phyloP scores from a whole-genome alignment of 1,284 basidiomycete species.

The Puccinia horiana region DNA sequence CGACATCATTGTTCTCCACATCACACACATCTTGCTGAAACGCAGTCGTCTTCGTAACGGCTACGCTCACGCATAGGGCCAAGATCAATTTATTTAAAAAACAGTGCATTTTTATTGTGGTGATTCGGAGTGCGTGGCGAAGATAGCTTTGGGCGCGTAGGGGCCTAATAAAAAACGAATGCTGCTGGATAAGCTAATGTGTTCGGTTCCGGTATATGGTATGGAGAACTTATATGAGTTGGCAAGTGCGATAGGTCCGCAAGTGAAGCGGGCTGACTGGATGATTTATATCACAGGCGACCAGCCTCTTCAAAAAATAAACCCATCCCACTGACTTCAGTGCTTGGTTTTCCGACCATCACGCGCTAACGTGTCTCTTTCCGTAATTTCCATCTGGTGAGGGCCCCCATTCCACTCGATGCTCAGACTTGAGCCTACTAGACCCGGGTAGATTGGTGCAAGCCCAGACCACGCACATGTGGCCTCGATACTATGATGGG shows the following conservation, averaged over 20 bases:
- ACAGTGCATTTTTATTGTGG: background rate
- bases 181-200: background rate
- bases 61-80: background rate
- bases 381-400: background rate
- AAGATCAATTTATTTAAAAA: background rate
- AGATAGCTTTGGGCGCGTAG: background rate
- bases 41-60: background rate
- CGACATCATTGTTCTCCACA: slow-evolving; percentile 22
- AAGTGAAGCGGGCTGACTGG: background rate
- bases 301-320: background rate
- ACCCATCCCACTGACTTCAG: background rate
- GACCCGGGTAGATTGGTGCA: background rate
- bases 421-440: background rate
- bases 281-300: background rate
- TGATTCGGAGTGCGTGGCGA: background rate
- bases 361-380: background rate
- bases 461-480: background rate
- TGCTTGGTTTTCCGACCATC: slow-evolving; percentile 6
- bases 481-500: background rate
- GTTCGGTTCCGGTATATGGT: background rate
- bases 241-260: background rate
- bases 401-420: background rate
- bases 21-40: slow-evolving; percentile 3
- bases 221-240: background rate
- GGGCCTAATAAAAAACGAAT: background rate